Percentiles rank a stretch among this genome's conserved stretches.
These are phyloP conservation scores for Penicillium digitatum DNA, from an alignment of 2,329 filamentous ascomycete genomes.

Conservation along the genomic window DNA sequence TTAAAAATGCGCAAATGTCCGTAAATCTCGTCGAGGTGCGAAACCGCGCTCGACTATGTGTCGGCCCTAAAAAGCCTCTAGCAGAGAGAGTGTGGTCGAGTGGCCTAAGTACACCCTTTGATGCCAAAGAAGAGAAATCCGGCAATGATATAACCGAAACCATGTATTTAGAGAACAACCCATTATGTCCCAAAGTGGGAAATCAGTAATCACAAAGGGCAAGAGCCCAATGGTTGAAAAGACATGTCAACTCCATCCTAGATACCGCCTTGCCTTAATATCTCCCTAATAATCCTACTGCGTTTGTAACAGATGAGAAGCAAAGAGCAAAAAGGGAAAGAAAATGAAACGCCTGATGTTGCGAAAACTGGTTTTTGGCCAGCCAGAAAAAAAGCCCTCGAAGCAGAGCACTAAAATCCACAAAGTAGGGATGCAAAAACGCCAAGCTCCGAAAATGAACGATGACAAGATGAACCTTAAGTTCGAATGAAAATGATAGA, in stretches of 20 bases:
- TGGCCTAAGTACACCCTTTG: neutral
- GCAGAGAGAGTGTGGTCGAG: neutral
- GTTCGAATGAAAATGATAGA: constrained; percentile 7
- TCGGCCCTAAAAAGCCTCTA: neutral
- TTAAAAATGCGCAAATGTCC: neutral
- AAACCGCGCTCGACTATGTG: neutral
- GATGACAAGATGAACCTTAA: constrained; percentile 15
- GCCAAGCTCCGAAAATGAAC: constrained; percentile 21
- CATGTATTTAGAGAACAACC: neutral
- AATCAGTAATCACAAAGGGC: constrained; percentile 8
- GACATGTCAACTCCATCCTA: constrained; percentile 14
- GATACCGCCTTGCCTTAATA: constrained; percentile 15
- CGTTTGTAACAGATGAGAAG: neutral
- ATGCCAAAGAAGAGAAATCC: neutral
- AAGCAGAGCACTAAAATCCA: constrained; percentile 7
- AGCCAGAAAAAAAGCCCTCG: constrained; percentile 16
- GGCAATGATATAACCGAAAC: neutral
- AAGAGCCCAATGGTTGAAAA: constrained; percentile 4
- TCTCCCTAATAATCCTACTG: constrained; percentile 22
- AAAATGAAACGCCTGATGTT: constrained; percentile 18
- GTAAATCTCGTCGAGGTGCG: neutral
- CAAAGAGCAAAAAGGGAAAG: neutral
- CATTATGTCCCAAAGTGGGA: constrained; percentile 17
- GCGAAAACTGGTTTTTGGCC: constrained; percentile 13
- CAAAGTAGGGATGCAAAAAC: constrained; percentile 13